Percentiles rank a stretch among this genome's conserved stretches.
Conservation (phyloP, 257 asterid genomes). For the Perilla frutescens region DNA sequence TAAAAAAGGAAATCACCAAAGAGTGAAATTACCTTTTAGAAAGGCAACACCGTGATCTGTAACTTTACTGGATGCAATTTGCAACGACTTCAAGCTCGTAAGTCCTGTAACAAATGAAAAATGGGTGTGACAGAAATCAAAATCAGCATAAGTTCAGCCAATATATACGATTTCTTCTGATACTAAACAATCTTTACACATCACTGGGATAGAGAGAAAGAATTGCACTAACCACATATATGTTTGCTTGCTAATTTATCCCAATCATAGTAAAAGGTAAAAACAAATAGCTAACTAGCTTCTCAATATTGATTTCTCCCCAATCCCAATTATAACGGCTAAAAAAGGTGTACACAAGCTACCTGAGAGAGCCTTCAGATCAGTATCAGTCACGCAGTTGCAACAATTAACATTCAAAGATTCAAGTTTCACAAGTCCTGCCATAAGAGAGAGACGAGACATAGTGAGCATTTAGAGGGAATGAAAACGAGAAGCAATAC, state of each 20-base stretch:
- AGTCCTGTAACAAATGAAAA: slow-evolving; percentile 54
- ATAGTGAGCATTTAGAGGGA: background rate
- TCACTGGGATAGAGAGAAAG: no score
- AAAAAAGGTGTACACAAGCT: background rate
- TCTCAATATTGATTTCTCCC: no score
- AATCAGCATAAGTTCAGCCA: no score
- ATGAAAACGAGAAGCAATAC: background rate
- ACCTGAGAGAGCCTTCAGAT: slow-evolving; percentile 89
- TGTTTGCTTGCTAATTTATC: no score
- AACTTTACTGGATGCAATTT: slow-evolving; percentile 80
- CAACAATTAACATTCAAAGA: slow-evolving; percentile 87
- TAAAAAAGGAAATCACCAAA: no score
- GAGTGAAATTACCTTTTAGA: slow-evolving; percentile 55
- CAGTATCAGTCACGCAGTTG: slow-evolving; percentile 82
- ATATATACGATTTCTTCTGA: no score
- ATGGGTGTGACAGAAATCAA: background rate
- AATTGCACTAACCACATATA: background rate
- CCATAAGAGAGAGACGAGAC: slow-evolving; percentile 15
- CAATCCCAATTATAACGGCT: background rate
- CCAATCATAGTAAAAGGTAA: no score
- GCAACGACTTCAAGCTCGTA: slow-evolving; percentile 67
- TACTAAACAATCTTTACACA: no score
- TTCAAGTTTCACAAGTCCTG: slow-evolving; percentile 83
- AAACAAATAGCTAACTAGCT: background rate
- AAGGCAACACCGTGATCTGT: slow-evolving; percentile 72